Evolutionary conservation across 179 eudicot genomes (phyloP).

Genomic region (Gypsophila paniculata): DNA sequence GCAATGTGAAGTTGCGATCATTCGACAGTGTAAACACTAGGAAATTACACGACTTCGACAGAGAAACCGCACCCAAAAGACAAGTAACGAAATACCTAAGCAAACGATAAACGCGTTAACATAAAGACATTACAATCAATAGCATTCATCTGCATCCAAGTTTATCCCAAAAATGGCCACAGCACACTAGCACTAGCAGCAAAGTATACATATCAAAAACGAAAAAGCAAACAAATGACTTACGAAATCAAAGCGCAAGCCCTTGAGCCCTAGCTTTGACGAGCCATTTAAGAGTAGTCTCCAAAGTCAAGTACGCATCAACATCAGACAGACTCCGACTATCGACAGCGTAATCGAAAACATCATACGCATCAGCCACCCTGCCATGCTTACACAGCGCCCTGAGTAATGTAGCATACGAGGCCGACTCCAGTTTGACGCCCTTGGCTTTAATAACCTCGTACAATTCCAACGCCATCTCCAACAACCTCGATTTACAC

Average conservation of each 20-base stretch:
- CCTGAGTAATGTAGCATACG: slow-evolving; percentile 77
- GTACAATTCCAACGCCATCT: slow-evolving; percentile 55
- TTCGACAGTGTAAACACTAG: too few relatives aligned
- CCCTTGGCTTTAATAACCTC: slow-evolving; percentile 48
- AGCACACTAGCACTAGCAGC: neutral
- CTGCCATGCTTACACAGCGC: slow-evolving; percentile 69
- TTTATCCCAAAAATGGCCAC: neutral
- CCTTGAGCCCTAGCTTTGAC: slow-evolving; percentile 69
- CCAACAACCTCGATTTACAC: slow-evolving; percentile 65
- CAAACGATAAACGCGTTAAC: too few relatives aligned
- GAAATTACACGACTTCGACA: too few relatives aligned
- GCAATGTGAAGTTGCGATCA: too few relatives aligned
- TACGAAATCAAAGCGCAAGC: slow-evolving; percentile 33
- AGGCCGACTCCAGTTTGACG: slow-evolving; percentile 60
- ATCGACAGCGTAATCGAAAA: slow-evolving; percentile 82
- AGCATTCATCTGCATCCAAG: neutral
- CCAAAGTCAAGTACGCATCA: slow-evolving; percentile 69
- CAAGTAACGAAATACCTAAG: too few relatives aligned
- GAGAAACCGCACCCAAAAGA: too few relatives aligned
- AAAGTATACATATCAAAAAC: too few relatives aligned
- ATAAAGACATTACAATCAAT: too few relatives aligned
- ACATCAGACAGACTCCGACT: slow-evolving; percentile 72
- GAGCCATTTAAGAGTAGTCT: slow-evolving; percentile 78
- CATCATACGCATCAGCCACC: slow-evolving; percentile 82
- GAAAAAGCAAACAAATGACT: neutral